These are phyloP conservation scores for Daldinia grandis DNA, from an alignment of 495 filamentous ascomycete species.

Conservation along the genomic window DNA sequence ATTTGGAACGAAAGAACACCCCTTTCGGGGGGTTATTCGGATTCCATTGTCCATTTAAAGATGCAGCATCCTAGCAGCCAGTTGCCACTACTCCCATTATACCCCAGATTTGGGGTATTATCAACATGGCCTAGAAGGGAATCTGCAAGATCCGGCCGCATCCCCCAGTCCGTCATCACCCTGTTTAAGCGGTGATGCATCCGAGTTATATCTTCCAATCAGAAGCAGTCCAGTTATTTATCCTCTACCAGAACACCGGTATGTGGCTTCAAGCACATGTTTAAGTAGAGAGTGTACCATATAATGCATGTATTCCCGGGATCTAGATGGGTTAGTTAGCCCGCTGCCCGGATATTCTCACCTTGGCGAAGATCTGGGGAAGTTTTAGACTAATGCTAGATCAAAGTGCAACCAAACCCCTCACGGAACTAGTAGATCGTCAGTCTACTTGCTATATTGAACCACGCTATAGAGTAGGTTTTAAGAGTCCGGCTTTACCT, in stretches of 20 bases:
- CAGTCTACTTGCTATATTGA: not conserved
- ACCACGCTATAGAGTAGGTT: not conserved
- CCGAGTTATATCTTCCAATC: slow-evolving; percentile 8
- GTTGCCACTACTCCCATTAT: not conserved
- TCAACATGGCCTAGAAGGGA: not conserved
- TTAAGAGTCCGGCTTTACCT: not conserved
- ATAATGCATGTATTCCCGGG: slow-evolving; percentile 7
- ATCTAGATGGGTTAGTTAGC: not conserved
- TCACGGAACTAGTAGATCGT: slow-evolving; percentile 9
- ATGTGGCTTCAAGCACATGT: slow-evolving; percentile 8
- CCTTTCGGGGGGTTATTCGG: not conserved
- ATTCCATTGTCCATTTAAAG: slow-evolving; percentile 15
- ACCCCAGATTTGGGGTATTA: slow-evolving; percentile 16
- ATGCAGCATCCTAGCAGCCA: not conserved
- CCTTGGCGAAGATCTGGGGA: slow-evolving; percentile 21
- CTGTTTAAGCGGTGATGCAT: slow-evolving; percentile 7
- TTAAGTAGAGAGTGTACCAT: slow-evolving; percentile 1
- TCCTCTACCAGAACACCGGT: slow-evolving; percentile 15
- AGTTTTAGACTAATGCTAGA: slow-evolving; percentile 7
- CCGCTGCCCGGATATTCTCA: slow-evolving; percentile 19
- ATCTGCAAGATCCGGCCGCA: slow-evolving; percentile 4
- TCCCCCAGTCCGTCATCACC: not conserved
- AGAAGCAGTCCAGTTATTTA: not conserved
- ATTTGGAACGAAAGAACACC: not conserved
- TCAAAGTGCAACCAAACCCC: slow-evolving; percentile 1